Conservation (phyloP, 176 grass and related monocot genomes). For the Elymus sibiricus region DNA sequence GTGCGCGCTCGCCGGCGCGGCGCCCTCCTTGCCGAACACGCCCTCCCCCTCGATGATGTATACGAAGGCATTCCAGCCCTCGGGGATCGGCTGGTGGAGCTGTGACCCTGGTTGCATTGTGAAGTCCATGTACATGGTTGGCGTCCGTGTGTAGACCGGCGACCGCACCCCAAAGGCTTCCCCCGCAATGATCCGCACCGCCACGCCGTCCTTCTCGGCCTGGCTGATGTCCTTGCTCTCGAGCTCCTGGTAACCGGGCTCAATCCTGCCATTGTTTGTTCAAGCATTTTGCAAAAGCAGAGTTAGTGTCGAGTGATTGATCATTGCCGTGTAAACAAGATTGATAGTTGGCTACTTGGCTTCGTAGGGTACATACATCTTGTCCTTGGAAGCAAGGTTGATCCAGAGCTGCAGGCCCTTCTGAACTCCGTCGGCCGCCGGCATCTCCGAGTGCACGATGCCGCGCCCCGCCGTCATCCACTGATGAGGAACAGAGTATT, state of each 20-base stretch:
- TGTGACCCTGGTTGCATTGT: constrained; percentile 51
- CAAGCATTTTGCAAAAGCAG: neutral
- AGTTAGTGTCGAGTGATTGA: neutral
- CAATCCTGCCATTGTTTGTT: constrained; percentile 43
- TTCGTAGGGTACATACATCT: constrained; percentile 37
- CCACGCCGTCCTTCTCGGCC: constrained; percentile 51
- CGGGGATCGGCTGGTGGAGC: constrained; percentile 54
- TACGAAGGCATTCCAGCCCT: constrained; percentile 72
- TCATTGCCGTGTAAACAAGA: neutral
- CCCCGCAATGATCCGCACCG: constrained; percentile 32
- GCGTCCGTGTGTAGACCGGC: constrained; percentile 53
- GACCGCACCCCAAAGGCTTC: constrained; percentile 51
- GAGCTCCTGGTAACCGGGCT: constrained; percentile 78
- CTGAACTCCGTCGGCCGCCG: constrained; percentile 48
- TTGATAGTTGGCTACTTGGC: neutral
- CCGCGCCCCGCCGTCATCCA: constrained; percentile 88
- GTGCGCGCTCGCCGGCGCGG: constrained; percentile 21
- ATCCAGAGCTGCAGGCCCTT: constrained; percentile 92
- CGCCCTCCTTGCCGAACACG: constrained; percentile 41
- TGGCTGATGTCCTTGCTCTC: constrained; percentile 67
- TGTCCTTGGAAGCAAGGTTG: constrained; percentile 84
- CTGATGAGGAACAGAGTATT: constrained; percentile 36
- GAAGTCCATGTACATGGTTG: constrained; percentile 61
- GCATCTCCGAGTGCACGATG: constrained; percentile 88
- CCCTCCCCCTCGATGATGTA: constrained; percentile 87